These are phyloP conservation scores for Cajanus cajan DNA, from an alignment of 306 rosid genomes.

Conservation along the genomic window DNA sequence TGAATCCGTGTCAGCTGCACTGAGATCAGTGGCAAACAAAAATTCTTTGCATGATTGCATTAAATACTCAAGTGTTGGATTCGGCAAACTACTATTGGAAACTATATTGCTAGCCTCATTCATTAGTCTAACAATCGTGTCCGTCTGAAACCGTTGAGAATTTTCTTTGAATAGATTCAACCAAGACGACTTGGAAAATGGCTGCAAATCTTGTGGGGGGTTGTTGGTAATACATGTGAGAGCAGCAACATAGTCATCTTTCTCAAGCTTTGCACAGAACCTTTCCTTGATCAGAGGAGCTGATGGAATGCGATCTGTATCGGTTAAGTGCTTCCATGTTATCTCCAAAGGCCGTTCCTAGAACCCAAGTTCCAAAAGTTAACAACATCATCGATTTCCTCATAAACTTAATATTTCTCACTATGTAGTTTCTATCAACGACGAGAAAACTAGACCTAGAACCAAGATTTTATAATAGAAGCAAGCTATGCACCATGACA, in stretches of 20 bases:
- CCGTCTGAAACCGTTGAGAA: constrained; percentile 49
- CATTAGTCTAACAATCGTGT: constrained; percentile 50
- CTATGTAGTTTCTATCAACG: neutral
- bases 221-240: constrained; percentile 48
- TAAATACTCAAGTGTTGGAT: constrained; percentile 50
- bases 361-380: constrained; percentile 30
- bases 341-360: constrained; percentile 71
- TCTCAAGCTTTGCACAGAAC: constrained; percentile 62
- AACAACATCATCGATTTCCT: constrained; percentile 11
- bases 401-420: constrained; percentile 1
- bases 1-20: constrained; percentile 27
- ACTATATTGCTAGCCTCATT: constrained; percentile 41
- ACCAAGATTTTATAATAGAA: neutral
- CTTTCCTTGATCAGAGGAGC: constrained; percentile 61
- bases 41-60: constrained; percentile 56
- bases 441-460: neutral
- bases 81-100: constrained; percentile 38
- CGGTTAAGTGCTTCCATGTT: constrained; percentile 69
- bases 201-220: constrained; percentile 40
- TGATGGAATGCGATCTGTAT: constrained; percentile 51
- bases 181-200: constrained; percentile 72
- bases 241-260: constrained; percentile 54
- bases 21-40: constrained; percentile 33
- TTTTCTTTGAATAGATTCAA: constrained; percentile 57
- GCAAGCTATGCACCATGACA: neutral